Evolutionary conservation across 106 monocot species (phyloP), one percentile per base, ranked within the genome.

Genomic region (Gastrodia elata): DNA sequence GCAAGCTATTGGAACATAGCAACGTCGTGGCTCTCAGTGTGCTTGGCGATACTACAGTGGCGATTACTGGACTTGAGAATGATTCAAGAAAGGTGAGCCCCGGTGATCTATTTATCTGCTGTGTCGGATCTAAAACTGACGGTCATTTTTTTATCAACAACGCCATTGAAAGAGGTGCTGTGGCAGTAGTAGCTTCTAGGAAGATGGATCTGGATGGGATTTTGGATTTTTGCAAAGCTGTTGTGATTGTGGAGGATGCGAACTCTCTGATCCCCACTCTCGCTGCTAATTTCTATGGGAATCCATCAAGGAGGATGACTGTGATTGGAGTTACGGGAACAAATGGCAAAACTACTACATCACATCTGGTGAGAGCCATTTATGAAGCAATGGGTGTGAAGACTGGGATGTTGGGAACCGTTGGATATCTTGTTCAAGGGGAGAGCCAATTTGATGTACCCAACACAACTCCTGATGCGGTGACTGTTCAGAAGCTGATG

Each of bases 101-200:
- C 2, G 78, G 78, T 0, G 83, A 83, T 57, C 83, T 83, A 39
- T 79, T 78, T 65, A 40, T 75, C 39, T 78, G 75, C 36, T 75
- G 78, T 65, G 26, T 65, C 15, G 75, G 78, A 32, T 38, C 8
- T 35, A 78, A 71, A 56, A 75, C 75, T 9, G 78, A 78, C 57
- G 78, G 83, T 15, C 78, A 72, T 59, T 18, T 55, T 33, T 78
- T 71, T 43, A 22, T 74, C 6, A 18, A 27, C 44, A 74, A 79
- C 32, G 79, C 79, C 52, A 33, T 68, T 32, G 46, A 35, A 30
- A 52, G 68, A 73, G 79, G 79, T 20, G 79, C 79, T 13, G 74
- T 57, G 48, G 79, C 74, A 6, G 38, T 79, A 30, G n/a, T 79
- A 9, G 74, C 74, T 32, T n/a, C 74, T 40, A 74, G 41, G 68